Evolutionary conservation across 192 early-diverging fungal species (phyloP), one percentile per base, ranked within the genome.

Genomic region (Haplosporangium gracile): DNA sequence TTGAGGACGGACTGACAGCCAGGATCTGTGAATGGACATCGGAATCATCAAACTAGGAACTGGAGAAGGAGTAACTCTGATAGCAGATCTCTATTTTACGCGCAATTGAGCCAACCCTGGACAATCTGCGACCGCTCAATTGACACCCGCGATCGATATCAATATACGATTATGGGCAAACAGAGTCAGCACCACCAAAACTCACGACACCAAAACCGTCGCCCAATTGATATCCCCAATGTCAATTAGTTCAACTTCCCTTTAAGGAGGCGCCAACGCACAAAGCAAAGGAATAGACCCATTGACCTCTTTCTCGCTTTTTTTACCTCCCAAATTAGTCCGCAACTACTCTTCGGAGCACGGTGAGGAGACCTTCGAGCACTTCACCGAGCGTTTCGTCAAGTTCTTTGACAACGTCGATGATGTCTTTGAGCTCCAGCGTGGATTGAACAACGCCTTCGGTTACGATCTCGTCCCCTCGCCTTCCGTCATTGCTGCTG

Each of bases 401-500:
- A 93, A 93, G 90, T 96, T 96, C 88, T 97, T 97, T 90, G 94
- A 96, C 74, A 93, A 93, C 78, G 95, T 95, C 70, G 95, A 97
- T 76, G 98, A 99, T 91, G 94, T 96, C 85, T 99, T 98, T 90
- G 98, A 99, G 92, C 93, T 99, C 65, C 97, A 99, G 92, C 94
- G 97, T 85, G 97, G 98, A 47, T 92, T 99, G 89, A 99, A 99
- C 94, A 97, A 99, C 89, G 95, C 96, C 90, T 99, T 99, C 88
- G 94, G 96, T 55, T 96, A 97, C 87, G 97, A 99, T 92, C 93
- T 98, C 88, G 97, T 97, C n/a, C 98, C 98, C 53, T 90, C 95
- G 36, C 91, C 96, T 80, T 93, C 94, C 51, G 96, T 99, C 49
- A 93, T 98, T 88, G 94, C 95, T 74, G 95, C 97, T 53, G 97